A percentile compares a stretch with the other conserved stretches of the same genome.
Conservation (phyloP, 371 early-diverging fungal species). For the Phascolomyces articulosus region DNA sequence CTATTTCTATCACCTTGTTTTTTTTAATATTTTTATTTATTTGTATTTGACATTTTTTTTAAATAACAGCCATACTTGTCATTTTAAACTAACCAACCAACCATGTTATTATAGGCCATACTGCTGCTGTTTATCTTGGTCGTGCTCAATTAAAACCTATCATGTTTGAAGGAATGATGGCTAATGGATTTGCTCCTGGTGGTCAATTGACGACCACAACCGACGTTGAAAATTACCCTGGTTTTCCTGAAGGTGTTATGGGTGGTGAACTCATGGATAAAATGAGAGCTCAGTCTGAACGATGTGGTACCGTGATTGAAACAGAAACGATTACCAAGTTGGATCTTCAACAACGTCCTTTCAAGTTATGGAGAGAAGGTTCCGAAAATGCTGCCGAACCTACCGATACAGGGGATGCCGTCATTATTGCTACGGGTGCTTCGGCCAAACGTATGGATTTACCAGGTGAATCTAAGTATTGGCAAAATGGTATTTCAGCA, state of each 20-base stretch:
- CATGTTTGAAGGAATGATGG: slow-evolving; percentile 97
- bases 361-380: slow-evolving; percentile 92
- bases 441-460: slow-evolving; percentile 94
- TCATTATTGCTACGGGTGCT: slow-evolving; percentile 99
- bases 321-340: slow-evolving; percentile 92
- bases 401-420: slow-evolving; percentile 79
- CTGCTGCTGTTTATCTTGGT: slow-evolving; percentile 95
- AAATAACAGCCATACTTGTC: no score
- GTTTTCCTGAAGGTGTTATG: slow-evolving; percentile 82
- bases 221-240: slow-evolving; percentile 92
- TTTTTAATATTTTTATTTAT: background rate
- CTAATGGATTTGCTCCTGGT: slow-evolving; percentile 87
- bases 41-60: background rate
- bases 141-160: slow-evolving; percentile 92
- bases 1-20: background rate
- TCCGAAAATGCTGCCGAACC: slow-evolving; percentile 68
- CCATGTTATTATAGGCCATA: slow-evolving; percentile 67
- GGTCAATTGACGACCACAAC: slow-evolving; percentile 93
- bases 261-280: slow-evolving; percentile 84
- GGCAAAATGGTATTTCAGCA: slow-evolving; percentile 94
- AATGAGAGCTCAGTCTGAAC: slow-evolving; percentile 81
- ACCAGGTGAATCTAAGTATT: slow-evolving; percentile 55
- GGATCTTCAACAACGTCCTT: slow-evolving; percentile 82
- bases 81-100: no score
- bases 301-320: slow-evolving; percentile 83